These are phyloP conservation scores for Handroanthus guayacan DNA, from an alignment of 257 asterid species.

Conservation along the genomic window DNA sequence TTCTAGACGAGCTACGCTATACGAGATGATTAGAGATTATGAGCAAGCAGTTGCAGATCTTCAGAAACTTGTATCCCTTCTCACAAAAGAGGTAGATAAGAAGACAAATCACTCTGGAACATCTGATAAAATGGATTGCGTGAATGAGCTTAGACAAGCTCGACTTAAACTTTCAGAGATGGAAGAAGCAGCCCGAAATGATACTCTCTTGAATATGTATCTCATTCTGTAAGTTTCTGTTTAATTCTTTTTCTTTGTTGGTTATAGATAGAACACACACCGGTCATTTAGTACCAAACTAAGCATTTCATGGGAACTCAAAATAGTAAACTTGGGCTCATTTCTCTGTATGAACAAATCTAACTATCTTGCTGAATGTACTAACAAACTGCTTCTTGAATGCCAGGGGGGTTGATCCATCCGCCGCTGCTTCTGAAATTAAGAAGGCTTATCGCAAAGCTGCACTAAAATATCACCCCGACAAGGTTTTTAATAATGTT, in stretches of 20 bases:
- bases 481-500: constrained; percentile 64
- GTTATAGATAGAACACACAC: constrained; percentile 9
- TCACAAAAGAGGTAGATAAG: constrained; percentile 65
- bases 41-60: constrained; percentile 88
- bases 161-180: constrained; percentile 67
- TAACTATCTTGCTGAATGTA: constrained; percentile 3
- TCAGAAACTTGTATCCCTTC: constrained; percentile 70
- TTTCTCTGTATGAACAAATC: no score
- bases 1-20: constrained; percentile 80
- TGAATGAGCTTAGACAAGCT: constrained; percentile 77
- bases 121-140: constrained; percentile 57
- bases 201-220: constrained; percentile 83
- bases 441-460: constrained; percentile 94
- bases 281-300: constrained; percentile 11
- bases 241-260: background rate
- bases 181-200: constrained; percentile 84
- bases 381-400: constrained; percentile 39
- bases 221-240: constrained; percentile 82
- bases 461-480: constrained; percentile 95
- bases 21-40: constrained; percentile 90
- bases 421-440: constrained; percentile 83
- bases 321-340: constrained; percentile 6
- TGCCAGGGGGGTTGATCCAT: constrained; percentile 89
- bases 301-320: constrained; percentile 12
- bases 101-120: constrained; percentile 54